phyloP scores from a whole-genome alignment of 202 grass and related monocot species.

The Miscanthus sacchariflorus region DNA sequence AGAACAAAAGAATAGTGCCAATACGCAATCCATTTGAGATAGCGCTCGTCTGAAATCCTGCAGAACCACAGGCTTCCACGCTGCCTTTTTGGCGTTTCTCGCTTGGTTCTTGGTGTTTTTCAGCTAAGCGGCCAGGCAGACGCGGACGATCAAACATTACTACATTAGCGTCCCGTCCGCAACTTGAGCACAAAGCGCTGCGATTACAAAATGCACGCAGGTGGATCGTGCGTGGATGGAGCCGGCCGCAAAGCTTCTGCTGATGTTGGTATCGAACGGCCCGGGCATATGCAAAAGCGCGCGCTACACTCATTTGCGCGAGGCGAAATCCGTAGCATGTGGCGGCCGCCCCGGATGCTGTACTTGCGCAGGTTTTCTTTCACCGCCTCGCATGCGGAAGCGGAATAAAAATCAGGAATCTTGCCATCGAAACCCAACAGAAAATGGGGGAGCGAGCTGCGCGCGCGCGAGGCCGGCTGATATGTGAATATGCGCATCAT shows the following conservation, averaged over 20 bases:
- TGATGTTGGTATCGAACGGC: neutral
- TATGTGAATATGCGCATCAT: neutral
- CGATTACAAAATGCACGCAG: conserved; percentile 15
- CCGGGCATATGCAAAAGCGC: neutral
- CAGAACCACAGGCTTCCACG: neutral
- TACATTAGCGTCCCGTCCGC: no score
- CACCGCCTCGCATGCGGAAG: neutral
- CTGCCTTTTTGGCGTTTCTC: neutral
- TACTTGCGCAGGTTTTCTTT: conserved; percentile 38
- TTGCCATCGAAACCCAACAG: conserved; percentile 10
- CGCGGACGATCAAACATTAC: no score
- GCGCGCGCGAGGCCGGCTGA: conserved; percentile 19
- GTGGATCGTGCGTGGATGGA: neutral
- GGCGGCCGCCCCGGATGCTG: conserved; percentile 41
- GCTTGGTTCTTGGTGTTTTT: neutral
- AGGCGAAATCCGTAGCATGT: conserved; percentile 45
- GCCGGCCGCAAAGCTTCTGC: conserved; percentile 25
- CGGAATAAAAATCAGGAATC: conserved; percentile 41
- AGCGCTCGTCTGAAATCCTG: neutral
- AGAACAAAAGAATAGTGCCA: neutral
- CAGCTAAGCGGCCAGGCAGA: conserved; percentile 5
- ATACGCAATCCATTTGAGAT: neutral
- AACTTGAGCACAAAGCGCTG: neutral
- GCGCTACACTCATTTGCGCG: conserved; percentile 26
- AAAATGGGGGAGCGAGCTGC: neutral